phyloP scores from a whole-genome alignment of 2,329 filamentous ascomycete genomes.

The Calycina herbarum region DNA sequence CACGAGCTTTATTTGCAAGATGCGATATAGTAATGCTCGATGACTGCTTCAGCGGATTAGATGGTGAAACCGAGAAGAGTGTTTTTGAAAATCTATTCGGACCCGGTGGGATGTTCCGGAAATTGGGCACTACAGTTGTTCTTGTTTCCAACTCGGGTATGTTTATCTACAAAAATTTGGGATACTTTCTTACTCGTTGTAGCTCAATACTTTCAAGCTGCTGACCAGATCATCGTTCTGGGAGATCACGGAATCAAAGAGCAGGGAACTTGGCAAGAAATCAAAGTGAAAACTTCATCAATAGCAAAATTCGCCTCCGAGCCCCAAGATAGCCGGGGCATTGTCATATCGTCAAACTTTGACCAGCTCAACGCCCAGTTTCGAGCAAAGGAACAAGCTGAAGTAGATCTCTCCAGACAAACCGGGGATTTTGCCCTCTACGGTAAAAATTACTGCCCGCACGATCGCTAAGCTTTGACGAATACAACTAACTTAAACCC shows the following conservation, averaged over 20 bases:
- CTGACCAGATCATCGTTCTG: conserved; percentile 45
- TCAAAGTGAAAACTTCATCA: conserved; percentile 18
- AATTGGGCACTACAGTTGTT: conserved; percentile 43
- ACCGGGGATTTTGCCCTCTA: conserved; percentile 30
- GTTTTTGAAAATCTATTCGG: conserved; percentile 47
- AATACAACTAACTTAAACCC: conserved; percentile 1
- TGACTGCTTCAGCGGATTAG: conserved; percentile 48
- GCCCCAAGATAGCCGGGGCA: conserved; percentile 17
- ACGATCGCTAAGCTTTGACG: too few relatives aligned
- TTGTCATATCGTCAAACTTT: conserved; percentile 7
- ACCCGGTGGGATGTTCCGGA: background rate
- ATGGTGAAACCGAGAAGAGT: conserved; percentile 44
- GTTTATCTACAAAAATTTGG: conserved; percentile 16
- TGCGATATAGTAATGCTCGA: conserved; percentile 46
- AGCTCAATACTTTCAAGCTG: conserved; percentile 40
- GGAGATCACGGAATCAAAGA: conserved; percentile 33
- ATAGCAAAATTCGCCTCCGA: conserved; percentile 30
- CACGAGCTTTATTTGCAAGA: conserved; percentile 47
- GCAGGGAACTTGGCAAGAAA: conserved; percentile 39
- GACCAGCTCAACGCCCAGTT: conserved; percentile 21
- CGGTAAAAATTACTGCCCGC: conserved; percentile 12
- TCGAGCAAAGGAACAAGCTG: conserved; percentile 25
- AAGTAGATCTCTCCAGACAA: conserved; percentile 27
- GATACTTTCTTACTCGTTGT: conserved; percentile 8
- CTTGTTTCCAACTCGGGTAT: conserved; percentile 44